Evolutionary conservation across 2,329 filamentous ascomycete species (phyloP).

Genomic region (Cercospora sesami): DNA sequence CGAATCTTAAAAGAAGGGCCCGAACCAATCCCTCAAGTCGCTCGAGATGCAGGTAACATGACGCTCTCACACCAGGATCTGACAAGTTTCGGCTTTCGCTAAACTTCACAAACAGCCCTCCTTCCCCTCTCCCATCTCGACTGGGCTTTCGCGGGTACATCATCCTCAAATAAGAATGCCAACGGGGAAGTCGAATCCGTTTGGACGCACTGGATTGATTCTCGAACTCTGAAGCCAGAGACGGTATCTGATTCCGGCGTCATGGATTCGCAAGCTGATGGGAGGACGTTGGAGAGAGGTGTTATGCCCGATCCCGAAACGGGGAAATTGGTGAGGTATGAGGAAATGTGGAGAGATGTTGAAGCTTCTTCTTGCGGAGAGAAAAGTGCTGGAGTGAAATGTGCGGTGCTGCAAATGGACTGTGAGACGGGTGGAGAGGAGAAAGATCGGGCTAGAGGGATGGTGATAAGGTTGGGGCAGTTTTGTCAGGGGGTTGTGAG

Average conservation of each 20-base stretch:
- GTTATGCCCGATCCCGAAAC: slow-evolving; percentile 60
- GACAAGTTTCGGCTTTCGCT: background rate
- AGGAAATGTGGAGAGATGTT: slow-evolving; percentile 45
- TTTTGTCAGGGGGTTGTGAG: slow-evolving; percentile 59
- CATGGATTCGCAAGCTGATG: slow-evolving; percentile 51
- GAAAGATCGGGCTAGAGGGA: slow-evolving; percentile 45
- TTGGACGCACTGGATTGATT: slow-evolving; percentile 64
- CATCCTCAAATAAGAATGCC: slow-evolving; percentile 40
- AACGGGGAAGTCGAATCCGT: slow-evolving; percentile 35
- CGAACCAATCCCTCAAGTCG: slow-evolving; percentile 3
- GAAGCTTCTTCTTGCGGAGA: slow-evolving; percentile 19
- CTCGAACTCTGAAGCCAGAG: slow-evolving; percentile 45
- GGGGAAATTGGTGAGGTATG: slow-evolving; percentile 56
- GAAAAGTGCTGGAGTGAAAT: slow-evolving; percentile 42
- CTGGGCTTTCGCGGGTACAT: slow-evolving; percentile 65
- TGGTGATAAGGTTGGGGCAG: slow-evolving; percentile 56
- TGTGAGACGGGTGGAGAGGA: slow-evolving; percentile 30
- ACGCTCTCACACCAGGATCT: background rate
- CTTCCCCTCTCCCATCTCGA: slow-evolving; percentile 50
- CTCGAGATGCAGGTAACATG: slow-evolving; percentile 9
- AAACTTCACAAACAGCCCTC: slow-evolving; percentile 29
- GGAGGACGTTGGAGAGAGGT: slow-evolving; percentile 56
- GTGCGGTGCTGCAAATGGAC: slow-evolving; percentile 47
- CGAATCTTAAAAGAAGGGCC: slow-evolving; percentile 50
- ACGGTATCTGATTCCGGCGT: slow-evolving; percentile 56